Percentiles rank a stretch among this genome's conserved stretches.
Evolutionary conservation across 305 asterid genomes (phyloP).

Genomic region (Striga hermonthica): DNA sequence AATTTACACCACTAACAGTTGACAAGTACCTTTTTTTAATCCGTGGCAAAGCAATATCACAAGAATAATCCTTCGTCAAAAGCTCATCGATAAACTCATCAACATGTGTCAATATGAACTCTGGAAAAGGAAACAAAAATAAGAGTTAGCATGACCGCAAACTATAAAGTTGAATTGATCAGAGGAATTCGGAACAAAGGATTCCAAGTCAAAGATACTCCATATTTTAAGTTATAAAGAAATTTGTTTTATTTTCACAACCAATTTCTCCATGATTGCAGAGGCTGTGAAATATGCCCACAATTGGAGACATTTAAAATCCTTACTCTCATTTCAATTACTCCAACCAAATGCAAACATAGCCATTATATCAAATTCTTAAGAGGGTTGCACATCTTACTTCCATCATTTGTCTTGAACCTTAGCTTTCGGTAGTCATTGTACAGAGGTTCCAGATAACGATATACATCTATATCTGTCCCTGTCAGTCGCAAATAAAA

Average conservation of each 20-base stretch:
- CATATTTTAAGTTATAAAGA: background rate
- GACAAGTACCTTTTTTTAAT: conserved; percentile 67
- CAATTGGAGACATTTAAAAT: background rate
- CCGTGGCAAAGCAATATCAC: conserved; percentile 86
- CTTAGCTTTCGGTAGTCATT: conserved; percentile 92
- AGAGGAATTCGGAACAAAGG: background rate
- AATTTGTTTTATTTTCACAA: background rate
- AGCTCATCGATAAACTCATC: conserved; percentile 88
- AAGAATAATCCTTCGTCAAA: conserved; percentile 78
- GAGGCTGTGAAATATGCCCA: conserved; percentile 6
- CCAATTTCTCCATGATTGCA: conserved; percentile 14
- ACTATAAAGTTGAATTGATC: background rate
- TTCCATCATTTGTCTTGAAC: conserved; percentile 55
- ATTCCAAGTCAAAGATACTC: background rate
- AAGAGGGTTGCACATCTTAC: conserved; percentile 37
- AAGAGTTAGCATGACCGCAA: conserved; percentile 4
- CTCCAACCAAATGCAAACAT: background rate
- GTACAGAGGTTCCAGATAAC: conserved; percentile 85
- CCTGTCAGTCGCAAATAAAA: conserved; percentile 94
- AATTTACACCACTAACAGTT: conserved; percentile 10
- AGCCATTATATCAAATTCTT: background rate
- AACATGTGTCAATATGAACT: conserved; percentile 72
- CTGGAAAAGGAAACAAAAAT: conserved; percentile 34
- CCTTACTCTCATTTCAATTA: conserved; percentile 9
- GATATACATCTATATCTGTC: conserved; percentile 79